These are phyloP conservation scores for Raddia guianensis DNA, from an alignment of 176 grass and related monocot genomes.

Conservation along the genomic window DNA sequence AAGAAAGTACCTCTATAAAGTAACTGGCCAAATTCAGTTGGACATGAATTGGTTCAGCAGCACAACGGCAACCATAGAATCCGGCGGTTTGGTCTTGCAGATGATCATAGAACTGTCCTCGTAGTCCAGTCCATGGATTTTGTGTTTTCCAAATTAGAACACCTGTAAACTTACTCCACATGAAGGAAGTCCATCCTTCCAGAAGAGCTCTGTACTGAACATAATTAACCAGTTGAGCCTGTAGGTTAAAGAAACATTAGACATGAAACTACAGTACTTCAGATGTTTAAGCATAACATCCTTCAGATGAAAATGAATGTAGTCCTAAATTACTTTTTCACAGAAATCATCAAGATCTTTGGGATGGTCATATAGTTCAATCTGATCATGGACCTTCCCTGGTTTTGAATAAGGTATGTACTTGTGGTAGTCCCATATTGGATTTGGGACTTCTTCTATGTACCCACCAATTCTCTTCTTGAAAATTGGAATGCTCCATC, in stretches of 20 bases:
- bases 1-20: constrained; percentile 75
- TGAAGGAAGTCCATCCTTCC: constrained; percentile 92
- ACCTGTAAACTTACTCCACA: constrained; percentile 9
- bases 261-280: constrained; percentile 29
- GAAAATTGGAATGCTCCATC: constrained; percentile 84
- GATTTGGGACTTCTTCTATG: constrained; percentile 79
- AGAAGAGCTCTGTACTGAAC: constrained; percentile 93
- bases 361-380: constrained; percentile 71
- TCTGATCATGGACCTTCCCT: constrained; percentile 90
- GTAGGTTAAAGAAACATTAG: constrained; percentile 45
- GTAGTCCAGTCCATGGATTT: constrained; percentile 84
- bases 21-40: constrained; percentile 86
- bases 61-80: constrained; percentile 87
- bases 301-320: constrained; percentile 10
- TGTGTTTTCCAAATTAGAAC: constrained; percentile 13
- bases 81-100: constrained; percentile 94
- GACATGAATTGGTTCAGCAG: constrained; percentile 83
- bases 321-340: constrained; percentile 64
- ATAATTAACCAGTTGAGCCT: constrained; percentile 95
- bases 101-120: constrained; percentile 98
- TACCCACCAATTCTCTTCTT: constrained; percentile 69
- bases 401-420: constrained; percentile 97
- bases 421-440: constrained; percentile 98
- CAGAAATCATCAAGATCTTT: constrained; percentile 89
- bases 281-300: constrained; percentile 12